Evolutionary conservation across 352 stramenopile species (phyloP).

Genomic region (Globisporangium irregulare): DNA sequence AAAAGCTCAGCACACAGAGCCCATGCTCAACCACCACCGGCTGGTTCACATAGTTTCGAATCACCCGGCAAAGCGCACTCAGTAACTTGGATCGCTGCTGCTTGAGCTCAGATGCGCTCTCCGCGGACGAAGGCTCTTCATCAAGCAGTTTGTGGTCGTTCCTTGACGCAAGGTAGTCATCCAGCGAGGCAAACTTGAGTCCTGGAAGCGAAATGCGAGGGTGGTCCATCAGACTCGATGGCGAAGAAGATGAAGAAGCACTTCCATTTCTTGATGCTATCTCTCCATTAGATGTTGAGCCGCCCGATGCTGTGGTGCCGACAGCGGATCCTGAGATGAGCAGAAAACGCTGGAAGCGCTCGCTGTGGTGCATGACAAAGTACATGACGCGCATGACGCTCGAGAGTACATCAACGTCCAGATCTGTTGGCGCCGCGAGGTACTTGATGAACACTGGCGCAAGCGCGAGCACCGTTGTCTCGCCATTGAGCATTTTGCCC

Average conservation of each 20-base stretch:
- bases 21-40: slow-evolving; percentile 37
- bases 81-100: slow-evolving; percentile 40
- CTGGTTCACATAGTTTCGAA: slow-evolving; percentile 52
- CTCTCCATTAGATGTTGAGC: not conserved
- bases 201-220: slow-evolving; percentile 35
- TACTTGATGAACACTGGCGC: slow-evolving; percentile 54
- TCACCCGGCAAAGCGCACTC: slow-evolving; percentile 41
- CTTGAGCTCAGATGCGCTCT: slow-evolving; percentile 32
- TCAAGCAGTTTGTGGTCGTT: slow-evolving; percentile 9
- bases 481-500: slow-evolving; percentile 46
- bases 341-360: slow-evolving; percentile 49
- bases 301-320: not conserved
- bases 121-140: slow-evolving; percentile 14
- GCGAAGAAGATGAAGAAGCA: not conserved
- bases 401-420: slow-evolving; percentile 35
- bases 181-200: slow-evolving; percentile 40
- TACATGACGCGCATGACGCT: slow-evolving; percentile 56
- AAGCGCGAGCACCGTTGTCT: slow-evolving; percentile 39
- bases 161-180: slow-evolving; percentile 40
- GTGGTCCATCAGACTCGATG: slow-evolving; percentile 26
- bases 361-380: slow-evolving; percentile 45
- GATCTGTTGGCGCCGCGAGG: slow-evolving; percentile 33
- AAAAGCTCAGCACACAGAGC: slow-evolving; percentile 40
- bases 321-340: slow-evolving; percentile 21
- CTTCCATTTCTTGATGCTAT: not conserved